Base-by-base conservation (phyloP, 345 rosid genomes). In the Populus ilicifolia region DNA sequence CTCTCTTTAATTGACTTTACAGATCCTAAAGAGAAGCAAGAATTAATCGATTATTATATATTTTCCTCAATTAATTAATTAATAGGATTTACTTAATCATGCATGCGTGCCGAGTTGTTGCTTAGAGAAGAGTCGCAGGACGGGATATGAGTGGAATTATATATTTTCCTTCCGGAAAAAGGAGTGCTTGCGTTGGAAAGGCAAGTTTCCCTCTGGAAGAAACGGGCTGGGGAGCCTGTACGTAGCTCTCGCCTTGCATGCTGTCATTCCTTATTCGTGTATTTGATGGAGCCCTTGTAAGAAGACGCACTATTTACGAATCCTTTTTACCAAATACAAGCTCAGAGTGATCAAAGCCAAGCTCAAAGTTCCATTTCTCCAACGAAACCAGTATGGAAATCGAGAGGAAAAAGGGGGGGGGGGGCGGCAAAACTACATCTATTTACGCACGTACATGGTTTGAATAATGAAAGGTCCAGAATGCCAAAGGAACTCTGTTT, bases 171-270 rank as follows among this genome's bases (percentile, higher is more conserved):
- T 33, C 36, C 5, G 36, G 36, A 16, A 14, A 46, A 46, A 46
- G 50, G 18, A 46, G 5, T 4, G 36, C 36, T 46, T 46, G 50
- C 14, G 14, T 46, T 4, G 16, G 17, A 46, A 54, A 30, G 25
- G 39, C 33, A 43, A 79, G 52, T 44, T 73, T 44, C 65, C 82
- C 39, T 44, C 67, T 68, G 7, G 27, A 68, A 29, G 70, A 67
- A 73, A 61, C 14, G 20, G 73, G n/a, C n/a, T 44, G 68, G 21
- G 59, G 48, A 41, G 39, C 46, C 29, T 4, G 27, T 36, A 56
- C 36, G 36, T 4, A 33, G 61, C 46, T 65, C 61, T 68, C 52
- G 73, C 38, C 8, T 56, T 21, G 41, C 38, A 16, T 56, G 23
- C 5, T 68, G 71, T 10, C 17, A 71, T 30, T 71, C 72, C 39